Percentiles rank a stretch among this genome's conserved stretches.
These are phyloP conservation scores for Fusarium austroafricanum DNA, from an alignment of 2,329 filamentous ascomycete species.

Conservation along the genomic window DNA sequence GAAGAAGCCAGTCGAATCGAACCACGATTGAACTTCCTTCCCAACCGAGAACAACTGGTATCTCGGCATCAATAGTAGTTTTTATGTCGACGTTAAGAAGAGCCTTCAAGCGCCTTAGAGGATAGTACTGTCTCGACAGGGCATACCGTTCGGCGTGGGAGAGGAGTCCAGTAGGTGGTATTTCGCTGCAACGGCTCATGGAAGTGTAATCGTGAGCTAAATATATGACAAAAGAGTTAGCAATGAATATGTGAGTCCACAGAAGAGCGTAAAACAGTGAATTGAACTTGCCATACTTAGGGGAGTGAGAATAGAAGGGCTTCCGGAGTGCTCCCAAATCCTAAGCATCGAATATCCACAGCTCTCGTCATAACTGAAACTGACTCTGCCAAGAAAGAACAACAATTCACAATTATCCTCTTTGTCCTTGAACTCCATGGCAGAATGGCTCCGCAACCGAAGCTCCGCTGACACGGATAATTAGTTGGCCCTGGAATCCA, in stretches of 20 bases:
- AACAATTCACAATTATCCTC: background rate
- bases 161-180: background rate
- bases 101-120: background rate
- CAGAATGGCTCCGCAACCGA: no score
- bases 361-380: background rate
- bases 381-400: background rate
- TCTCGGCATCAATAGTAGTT: background rate
- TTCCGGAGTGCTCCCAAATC: background rate
- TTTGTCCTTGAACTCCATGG: background rate
- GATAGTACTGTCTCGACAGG: background rate
- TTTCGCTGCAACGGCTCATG: background rate
- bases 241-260: background rate
- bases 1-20: background rate
- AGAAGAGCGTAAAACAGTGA: no score
- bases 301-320: background rate
- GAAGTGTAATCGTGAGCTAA: background rate
- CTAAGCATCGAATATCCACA: background rate
- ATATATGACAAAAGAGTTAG: background rate
- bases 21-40: background rate
- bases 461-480: constrained; percentile 1
- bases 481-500: background rate
- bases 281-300: background rate
- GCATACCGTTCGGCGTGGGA: background rate
- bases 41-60: background rate
- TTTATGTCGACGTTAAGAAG: background rate